Evolutionary conservation across 2,329 filamentous ascomycete species (phyloP), one percentile per base, ranked within the genome.

Genomic region (Aspergillus candidus): DNA sequence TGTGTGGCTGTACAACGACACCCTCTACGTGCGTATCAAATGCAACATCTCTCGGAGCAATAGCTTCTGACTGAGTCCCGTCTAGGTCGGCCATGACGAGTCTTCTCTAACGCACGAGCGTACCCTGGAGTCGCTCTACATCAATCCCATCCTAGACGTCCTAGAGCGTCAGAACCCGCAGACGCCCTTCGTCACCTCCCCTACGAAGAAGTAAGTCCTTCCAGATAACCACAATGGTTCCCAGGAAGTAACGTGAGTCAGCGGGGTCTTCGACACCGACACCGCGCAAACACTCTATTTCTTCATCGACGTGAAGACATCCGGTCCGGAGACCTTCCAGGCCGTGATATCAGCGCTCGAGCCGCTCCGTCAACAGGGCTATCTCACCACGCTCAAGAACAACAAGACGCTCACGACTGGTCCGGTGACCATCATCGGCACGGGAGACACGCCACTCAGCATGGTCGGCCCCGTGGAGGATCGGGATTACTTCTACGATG

Each of bases 241-340:
- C 27, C 18, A 17, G 11, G 6, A 32, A n/a, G 40, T 52, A 38
- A 49, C 36, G 2, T 18, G 38, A 6, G 17, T 32, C 37, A 69
- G 66, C 55, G 80, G 80, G 30, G 77, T 84, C 11, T 84, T 74
- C 56, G 80, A 84, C 60, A 77, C 77, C 1, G 56, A 57, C 30
- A 57, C 66, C 1, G 68, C 60, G 5, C 79, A 83, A 59, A 83
- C 80, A 0, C 69, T 84, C 5, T 82, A 82, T 64, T 69, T 84
- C 37, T 82, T 81, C 62, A 75, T 84, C 46, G 80, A 84, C 56
- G 55, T 82, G 46, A 84, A 84, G 61, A 83, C 80, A 0, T 64
- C 72, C 31, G 78, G 78, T 5, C 54, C 63, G 1, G 68, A 68
- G 29, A 80, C 80, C 1, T 82, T 76, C 69, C 67, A 77, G 2